Evolutionary conservation across 306 rosid genomes (phyloP).

Genomic region (Corylus avellana): DNA sequence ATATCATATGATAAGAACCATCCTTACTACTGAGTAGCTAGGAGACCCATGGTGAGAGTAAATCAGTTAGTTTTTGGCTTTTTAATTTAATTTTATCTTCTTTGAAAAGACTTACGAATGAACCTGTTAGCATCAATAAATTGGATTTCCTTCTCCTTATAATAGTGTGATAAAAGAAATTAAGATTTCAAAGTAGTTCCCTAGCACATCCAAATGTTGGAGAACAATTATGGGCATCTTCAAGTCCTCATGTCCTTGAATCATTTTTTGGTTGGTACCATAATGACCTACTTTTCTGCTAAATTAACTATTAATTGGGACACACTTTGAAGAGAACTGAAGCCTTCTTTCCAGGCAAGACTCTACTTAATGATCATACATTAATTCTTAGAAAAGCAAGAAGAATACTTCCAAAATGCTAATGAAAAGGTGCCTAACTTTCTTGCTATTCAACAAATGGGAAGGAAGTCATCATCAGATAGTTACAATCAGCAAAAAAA

Average conservation of each 20-base stretch:
- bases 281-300: background rate
- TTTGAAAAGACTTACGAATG: background rate
- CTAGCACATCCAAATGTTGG: conserved; percentile 1
- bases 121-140: background rate
- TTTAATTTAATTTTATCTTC: background rate
- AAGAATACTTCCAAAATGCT: background rate
- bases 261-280: background rate
- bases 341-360: conserved; percentile 1
- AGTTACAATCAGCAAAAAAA: background rate
- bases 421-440: conserved; percentile 7
- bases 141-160: background rate
- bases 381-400: background rate
- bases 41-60: background rate
- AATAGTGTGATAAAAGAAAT: background rate
- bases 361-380: background rate
- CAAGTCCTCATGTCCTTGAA: background rate
- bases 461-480: background rate
- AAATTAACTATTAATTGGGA: background rate
- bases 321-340: background rate
- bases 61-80: background rate
- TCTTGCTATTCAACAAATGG: conserved; percentile 4
- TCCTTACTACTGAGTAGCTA: background rate
- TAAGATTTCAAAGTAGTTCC: conserved; percentile 2
- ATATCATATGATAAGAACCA: background rate
- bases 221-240: background rate